A percentile compares a stretch with the other conserved stretches of the same genome.
phyloP scores from a whole-genome alignment of 1,284 basidiomycete species.

The Ceratobasidium sp. region DNA sequence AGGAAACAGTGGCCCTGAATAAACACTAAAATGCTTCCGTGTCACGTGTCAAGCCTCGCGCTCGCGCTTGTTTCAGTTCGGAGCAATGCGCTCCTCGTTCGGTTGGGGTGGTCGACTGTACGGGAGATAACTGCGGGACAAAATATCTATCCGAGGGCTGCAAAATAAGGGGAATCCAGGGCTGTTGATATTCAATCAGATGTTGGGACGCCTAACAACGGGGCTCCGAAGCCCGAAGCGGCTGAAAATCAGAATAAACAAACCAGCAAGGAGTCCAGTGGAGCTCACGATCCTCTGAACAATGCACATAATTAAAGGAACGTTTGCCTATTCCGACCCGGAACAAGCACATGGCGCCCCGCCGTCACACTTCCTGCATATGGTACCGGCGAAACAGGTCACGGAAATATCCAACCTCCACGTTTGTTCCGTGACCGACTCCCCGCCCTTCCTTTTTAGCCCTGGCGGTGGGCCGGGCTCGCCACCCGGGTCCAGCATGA shows the following conservation, averaged over 20 bases:
- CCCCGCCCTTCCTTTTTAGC: neutral
- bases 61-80: neutral
- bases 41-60: slow-evolving; percentile 31
- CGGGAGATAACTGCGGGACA: neutral
- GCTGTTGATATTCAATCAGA: neutral
- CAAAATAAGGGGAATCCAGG: neutral
- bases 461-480: neutral
- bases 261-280: neutral
- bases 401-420: neutral
- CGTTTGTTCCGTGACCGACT: neutral
- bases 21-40: slow-evolving; percentile 40
- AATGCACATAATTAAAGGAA: neutral
- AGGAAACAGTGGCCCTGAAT: slow-evolving; percentile 23
- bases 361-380: neutral
- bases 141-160: neutral
- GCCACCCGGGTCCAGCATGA: slow-evolving; percentile 23
- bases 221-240: slow-evolving; percentile 12
- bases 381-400: slow-evolving; percentile 1
- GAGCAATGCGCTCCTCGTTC: neutral
- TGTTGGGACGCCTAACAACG: slow-evolving; percentile 17
- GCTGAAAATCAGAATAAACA: slow-evolving; percentile 12
- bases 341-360: neutral
- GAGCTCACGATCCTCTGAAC: neutral
- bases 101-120: neutral
- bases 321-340: slow-evolving; percentile 12